These are phyloP conservation scores for Didymella pomorum DNA, from an alignment of 2,329 filamentous ascomycete genomes.

Conservation along the genomic window DNA sequence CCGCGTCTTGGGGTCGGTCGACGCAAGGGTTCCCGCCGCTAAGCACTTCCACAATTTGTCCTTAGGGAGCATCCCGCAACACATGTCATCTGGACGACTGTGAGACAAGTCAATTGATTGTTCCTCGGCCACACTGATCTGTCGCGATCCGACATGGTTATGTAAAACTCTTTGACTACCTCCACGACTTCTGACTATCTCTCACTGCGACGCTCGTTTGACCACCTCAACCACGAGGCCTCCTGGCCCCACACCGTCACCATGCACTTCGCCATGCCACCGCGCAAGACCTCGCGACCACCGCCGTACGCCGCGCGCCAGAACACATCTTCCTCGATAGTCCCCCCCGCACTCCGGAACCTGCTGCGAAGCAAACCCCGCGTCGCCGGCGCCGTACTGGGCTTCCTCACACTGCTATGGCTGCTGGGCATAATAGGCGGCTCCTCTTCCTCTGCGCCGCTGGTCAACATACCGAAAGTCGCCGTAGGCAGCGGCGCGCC, in stretches of 20 bases:
- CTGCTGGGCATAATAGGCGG: conserved; percentile 46
- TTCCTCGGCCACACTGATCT: background rate
- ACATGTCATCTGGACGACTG: conserved; percentile 15
- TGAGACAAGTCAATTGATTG: conserved; percentile 9
- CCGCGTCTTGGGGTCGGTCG: background rate
- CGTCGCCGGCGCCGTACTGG: conserved; percentile 64
- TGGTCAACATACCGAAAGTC: conserved; percentile 35
- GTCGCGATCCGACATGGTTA: conserved; percentile 26
- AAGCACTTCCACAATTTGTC: conserved; percentile 16
- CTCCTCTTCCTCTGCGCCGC: conserved; percentile 24
- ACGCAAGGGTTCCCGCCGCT: conserved; percentile 18
- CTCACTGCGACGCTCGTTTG: conserved; percentile 10
- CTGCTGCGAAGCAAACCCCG: conserved; percentile 67
- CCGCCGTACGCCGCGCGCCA: conserved; percentile 71
- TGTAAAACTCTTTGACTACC: conserved; percentile 12
- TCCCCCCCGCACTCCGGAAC: conserved; percentile 57
- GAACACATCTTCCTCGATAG: conserved; percentile 26
- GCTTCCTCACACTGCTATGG: conserved; percentile 58
- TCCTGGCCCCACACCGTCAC: conserved; percentile 25
- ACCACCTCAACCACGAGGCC: conserved; percentile 13
- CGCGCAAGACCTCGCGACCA: conserved; percentile 81
- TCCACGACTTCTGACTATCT: conserved; percentile 1
- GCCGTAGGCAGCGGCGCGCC: conserved; percentile 58
- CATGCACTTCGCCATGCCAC: conserved; percentile 89
- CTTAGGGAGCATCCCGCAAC: conserved; percentile 5